Evolutionary conservation across 169 alveolate species (phyloP).

Genomic region (Theileria annulata): DNA sequence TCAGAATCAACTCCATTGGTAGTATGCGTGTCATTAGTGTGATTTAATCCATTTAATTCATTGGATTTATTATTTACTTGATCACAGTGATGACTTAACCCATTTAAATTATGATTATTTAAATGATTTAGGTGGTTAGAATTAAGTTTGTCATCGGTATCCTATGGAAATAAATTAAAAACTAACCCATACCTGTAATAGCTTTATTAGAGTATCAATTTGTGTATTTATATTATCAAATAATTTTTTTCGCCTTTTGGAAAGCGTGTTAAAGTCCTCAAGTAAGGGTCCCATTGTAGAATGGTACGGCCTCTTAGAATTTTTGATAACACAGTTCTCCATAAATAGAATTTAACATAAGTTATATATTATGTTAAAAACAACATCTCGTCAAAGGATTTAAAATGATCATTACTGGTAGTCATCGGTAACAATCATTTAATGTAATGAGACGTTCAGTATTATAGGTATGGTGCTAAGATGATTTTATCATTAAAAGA

Average conservation of each 20-base stretch:
- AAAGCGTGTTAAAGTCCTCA: constrained; percentile 43
- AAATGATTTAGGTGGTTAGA: neutral
- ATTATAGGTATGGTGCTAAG: constrained; percentile 3
- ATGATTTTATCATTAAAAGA: neutral
- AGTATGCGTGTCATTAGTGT: neutral
- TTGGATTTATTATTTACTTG: neutral
- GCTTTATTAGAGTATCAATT: constrained; percentile 10
- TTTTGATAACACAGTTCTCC: constrained; percentile 23
- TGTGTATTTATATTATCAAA: constrained; percentile 37
- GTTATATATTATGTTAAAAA: constrained; percentile 3
- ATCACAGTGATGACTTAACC: neutral
- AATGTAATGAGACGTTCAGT: neutral
- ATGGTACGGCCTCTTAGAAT: constrained; percentile 50
- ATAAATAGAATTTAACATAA: constrained; percentile 10
- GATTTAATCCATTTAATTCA: neutral
- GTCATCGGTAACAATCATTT: neutral
- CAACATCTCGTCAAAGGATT: neutral
- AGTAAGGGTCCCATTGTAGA: constrained; percentile 58
- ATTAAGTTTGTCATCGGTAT: constrained; percentile 21
- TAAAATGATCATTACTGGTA: neutral
- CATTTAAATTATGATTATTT: constrained; percentile 19
- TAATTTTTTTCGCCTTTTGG: constrained; percentile 43
- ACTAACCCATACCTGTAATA: constrained; percentile 31
- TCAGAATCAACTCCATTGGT: neutral
- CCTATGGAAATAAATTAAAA: constrained; percentile 9